Base-by-base conservation (phyloP, 1,284 basidiomycete species). In the Cryptococcus depauperatus region DNA sequence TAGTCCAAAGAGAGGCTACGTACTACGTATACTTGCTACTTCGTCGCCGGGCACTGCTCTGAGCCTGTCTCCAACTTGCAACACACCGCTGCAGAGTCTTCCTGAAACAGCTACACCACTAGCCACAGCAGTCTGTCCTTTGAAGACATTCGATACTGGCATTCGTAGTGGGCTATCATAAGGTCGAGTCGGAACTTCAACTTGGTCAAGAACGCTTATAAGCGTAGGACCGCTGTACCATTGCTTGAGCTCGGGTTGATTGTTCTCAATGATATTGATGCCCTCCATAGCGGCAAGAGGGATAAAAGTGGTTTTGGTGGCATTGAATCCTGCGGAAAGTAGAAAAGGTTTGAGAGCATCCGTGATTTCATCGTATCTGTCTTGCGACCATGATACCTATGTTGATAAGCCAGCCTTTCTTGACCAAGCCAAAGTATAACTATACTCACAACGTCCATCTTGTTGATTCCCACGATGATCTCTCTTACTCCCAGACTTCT, bases 61-160 rank as follows among this genome's bases (percentile, higher is more conserved):
- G 21, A 98, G 58, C 22, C 79, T 76, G 69, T 98, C 93, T 4
- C 95, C 93, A 6, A 92, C 84, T 69, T 96, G 91, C 1, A 97
- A 77, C 22, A 97, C 75, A 10, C 93, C 93, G 35, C 82, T 81
- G 48, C 84, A 85, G 27, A 98, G 73, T 28, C 92, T 76, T n/a
- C 93, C 95, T 21, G 84, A 80, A 0, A 95, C 81, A 1, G 83
- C 86, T 1, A 82, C 79, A 14, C 87, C 87, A 1, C 76, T 76
- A 2, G 77, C 74, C 8, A 77, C 69, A 4, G 85, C 82, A 6
- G 83, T 80, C 59, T 84, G 81, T 21, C 86, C 86, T 68, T 84
- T 90, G 77, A 95, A 98, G 3, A 97, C 88, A 66, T 98, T 98
- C 11, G 89, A 85, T 18, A 98, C 79, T 0, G 93, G 93, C 46